Evolutionary conservation across 2,329 filamentous ascomycete species (phyloP).

Genomic region (Penicillium paneum): DNA sequence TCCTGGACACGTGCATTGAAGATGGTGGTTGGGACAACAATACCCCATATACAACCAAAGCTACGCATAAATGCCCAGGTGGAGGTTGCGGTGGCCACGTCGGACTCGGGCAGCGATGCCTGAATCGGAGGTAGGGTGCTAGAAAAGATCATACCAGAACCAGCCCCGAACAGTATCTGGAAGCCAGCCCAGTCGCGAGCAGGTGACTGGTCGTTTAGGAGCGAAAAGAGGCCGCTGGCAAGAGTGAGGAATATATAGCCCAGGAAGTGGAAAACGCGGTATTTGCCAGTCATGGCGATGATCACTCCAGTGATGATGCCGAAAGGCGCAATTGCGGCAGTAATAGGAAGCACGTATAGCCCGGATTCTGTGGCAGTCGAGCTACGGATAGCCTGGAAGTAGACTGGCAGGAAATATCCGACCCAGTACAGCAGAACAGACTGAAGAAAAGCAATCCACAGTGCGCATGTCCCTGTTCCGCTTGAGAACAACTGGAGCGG

Average conservation of each 20-base stretch:
- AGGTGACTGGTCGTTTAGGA: conserved; percentile 24
- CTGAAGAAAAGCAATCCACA: conserved; percentile 16
- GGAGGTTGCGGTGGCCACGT: conserved; percentile 27
- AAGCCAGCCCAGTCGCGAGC: conserved; percentile 30
- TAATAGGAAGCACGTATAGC: conserved; percentile 31
- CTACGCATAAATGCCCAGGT: conserved; percentile 32
- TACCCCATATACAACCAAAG: conserved; percentile 34
- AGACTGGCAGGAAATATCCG: conserved; percentile 43
- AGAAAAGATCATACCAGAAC: conserved; percentile 28
- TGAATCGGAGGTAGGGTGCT: conserved; percentile 29
- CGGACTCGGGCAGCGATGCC: conserved; percentile 27
- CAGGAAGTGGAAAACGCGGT: conserved; percentile 28
- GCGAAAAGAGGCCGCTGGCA: conserved; percentile 28
- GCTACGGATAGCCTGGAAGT: conserved; percentile 44
- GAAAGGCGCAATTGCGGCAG: conserved; percentile 22
- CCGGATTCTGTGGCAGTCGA: conserved; percentile 34
- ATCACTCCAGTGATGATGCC: conserved; percentile 32
- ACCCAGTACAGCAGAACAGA: conserved; percentile 14
- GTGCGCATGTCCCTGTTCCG: neutral
- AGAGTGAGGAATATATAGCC: conserved; percentile 29
- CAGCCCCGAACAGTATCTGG: conserved; percentile 28
- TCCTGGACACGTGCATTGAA: conserved; percentile 29
- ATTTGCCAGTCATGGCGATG: conserved; percentile 35
- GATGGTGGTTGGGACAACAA: conserved; percentile 28
- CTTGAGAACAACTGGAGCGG: conserved; percentile 1